Percentiles rank a stretch among this genome's conserved stretches.
Evolutionary conservation across 1,284 basidiomycete species (phyloP).

Genomic region (Takashimella koratensis): DNA sequence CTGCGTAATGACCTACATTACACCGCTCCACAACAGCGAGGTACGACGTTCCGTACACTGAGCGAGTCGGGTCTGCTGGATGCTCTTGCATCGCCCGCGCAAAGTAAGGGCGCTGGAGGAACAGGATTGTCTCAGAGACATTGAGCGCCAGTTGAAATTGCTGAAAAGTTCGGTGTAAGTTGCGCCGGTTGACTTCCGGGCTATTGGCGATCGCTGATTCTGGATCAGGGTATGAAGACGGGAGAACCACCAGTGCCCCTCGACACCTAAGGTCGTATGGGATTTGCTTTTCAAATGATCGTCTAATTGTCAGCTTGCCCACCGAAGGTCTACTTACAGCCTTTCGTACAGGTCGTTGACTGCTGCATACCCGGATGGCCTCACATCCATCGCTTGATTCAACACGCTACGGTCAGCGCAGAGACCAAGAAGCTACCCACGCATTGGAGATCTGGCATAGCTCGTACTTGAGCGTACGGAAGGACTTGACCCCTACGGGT

Average conservation of each 20-base stretch:
- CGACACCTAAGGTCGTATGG: conserved; percentile 29
- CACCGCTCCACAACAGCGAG: conserved; percentile 33
- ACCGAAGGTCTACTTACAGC: conserved; percentile 11
- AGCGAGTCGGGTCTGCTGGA: conserved; percentile 20
- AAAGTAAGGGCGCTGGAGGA: conserved; percentile 35
- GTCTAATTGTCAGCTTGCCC: background rate
- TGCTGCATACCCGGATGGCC: conserved; percentile 18
- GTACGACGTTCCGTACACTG: conserved; percentile 24
- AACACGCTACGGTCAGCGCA: conserved; percentile 10
- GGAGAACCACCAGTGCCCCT: conserved; percentile 21
- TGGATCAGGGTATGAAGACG: conserved; percentile 23
- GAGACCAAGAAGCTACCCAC: conserved; percentile 4
- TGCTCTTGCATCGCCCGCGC: conserved; percentile 25
- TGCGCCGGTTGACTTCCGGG: conserved; percentile 17
- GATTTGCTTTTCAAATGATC: conserved; percentile 27
- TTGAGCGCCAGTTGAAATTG: conserved; percentile 33
- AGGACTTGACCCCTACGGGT: conserved; percentile 9
- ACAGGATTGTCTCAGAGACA: conserved; percentile 25
- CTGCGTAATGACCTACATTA: conserved; percentile 23
- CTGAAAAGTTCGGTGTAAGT: conserved; percentile 28
- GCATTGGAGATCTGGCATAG: conserved; percentile 25
- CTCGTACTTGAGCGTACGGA: conserved; percentile 28
- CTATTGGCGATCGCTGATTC: conserved; percentile 18
- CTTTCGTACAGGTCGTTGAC: conserved; percentile 23
- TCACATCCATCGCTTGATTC: conserved; percentile 22